Percentiles rank a stretch among this genome's conserved stretches.
Evolutionary conservation across 805 yeast genomes (phyloP).

Genomic region (Sungouiella thailandica): DNA sequence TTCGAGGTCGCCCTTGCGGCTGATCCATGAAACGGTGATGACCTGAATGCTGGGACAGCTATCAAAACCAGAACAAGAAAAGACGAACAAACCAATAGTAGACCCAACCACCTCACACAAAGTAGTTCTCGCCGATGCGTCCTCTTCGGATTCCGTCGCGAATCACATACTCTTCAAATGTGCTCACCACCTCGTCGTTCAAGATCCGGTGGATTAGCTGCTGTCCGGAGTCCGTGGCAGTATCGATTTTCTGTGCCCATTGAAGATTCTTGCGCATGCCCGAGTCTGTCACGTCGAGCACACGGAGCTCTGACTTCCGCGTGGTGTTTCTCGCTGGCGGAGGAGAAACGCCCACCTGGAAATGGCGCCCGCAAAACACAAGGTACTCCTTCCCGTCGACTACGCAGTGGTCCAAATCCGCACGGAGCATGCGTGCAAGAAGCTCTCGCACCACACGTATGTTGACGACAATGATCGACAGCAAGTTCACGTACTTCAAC

Average conservation of each 20-base stretch:
- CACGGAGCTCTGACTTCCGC: neutral
- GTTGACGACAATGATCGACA: conserved; percentile 46
- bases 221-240: conserved; percentile 8
- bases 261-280: conserved; percentile 46
- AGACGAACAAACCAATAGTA: too few species aligned
- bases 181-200: conserved; percentile 25
- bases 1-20: conserved; percentile 83
- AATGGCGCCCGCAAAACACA: conserved; percentile 4
- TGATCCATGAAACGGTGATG: conserved; percentile 95
- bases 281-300: conserved; percentile 39
- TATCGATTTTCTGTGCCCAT: conserved; percentile 35
- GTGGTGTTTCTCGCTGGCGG: conserved; percentile 1
- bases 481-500: conserved; percentile 36
- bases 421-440: conserved; percentile 14
- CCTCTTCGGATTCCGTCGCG: conserved; percentile 37
- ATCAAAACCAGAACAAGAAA: too few species aligned
- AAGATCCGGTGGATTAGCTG: conserved; percentile 20
- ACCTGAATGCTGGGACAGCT: conserved; percentile 83
- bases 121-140: conserved; percentile 39
- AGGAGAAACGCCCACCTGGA: conserved; percentile 4
- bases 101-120: conserved; percentile 9
- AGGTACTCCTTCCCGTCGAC: conserved; percentile 6
- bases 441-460: conserved; percentile 32
- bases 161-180: conserved; percentile 24
- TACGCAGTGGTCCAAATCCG: conserved; percentile 1